Base-by-base conservation (phyloP, 108 stramenopile species). In the Craspedostauros australis region DNA sequence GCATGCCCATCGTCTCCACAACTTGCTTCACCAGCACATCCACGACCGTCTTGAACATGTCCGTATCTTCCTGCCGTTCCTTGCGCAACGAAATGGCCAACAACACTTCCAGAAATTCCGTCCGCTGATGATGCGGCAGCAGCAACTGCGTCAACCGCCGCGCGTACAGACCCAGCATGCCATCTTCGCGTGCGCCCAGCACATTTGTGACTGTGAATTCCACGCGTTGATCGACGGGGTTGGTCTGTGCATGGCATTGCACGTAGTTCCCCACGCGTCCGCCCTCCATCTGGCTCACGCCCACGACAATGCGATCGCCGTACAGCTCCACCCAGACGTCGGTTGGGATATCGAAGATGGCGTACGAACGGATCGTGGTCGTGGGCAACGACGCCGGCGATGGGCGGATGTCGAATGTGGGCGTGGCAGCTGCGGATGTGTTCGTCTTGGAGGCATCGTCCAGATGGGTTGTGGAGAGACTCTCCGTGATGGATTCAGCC, bases 271-370 rank as follows among this genome's bases (percentile, higher is more conserved):
- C 78, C 11, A 79, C 56, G 15, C 41, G 53, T 39, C 33, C 45
- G 27, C 16, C 50, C 3, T 57, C 11, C 8, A 53, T 30, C 38
- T 79, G 78, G 0, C 56, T 62, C 3, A 79, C 54, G 8, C 73
- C 70, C 12, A 79, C 30, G 6, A 75, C 61, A 19, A 72, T 68
- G n/a, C 66, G 60, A 63, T 75, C 78, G 14, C 24, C 11, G 45
- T 72, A 79, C 7, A 75, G 19, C 53, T 79, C 73, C 30, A 74
- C 66, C 50, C 53, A 72, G 16, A 41, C 25, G 44, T 79, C 72
- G 12, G 73, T 71, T 1, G 39, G 42, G 43, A 74, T 36, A 15
- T 45, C 45, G 15, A 32, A 39, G 12, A 78, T 60, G 1, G 28
- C n/a, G 41, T 56, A 70, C 12, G 76, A 78, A 2, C 72, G 57